These are phyloP conservation scores for Mortierella alpina DNA, from an alignment of 192 early-diverging fungal genomes.

Conservation along the genomic window DNA sequence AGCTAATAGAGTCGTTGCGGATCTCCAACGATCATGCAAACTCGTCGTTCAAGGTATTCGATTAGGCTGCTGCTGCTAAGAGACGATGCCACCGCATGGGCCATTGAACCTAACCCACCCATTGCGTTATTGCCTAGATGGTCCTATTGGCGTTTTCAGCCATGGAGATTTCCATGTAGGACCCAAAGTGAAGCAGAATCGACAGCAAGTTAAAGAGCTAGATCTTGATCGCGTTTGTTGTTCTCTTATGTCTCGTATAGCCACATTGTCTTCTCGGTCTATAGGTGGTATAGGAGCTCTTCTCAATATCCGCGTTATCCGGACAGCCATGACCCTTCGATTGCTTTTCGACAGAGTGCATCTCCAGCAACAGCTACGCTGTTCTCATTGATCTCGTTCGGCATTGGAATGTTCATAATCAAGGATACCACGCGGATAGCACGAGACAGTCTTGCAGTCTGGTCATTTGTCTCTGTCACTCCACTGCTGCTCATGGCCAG, in stretches of 20 bases:
- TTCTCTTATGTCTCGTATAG: constrained; percentile 7
- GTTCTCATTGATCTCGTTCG: constrained; percentile 37
- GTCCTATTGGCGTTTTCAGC: constrained; percentile 28
- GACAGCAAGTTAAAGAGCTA: not conserved
- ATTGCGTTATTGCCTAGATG: not conserved
- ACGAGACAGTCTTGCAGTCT: constrained; percentile 9
- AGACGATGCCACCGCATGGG: not conserved
- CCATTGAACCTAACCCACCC: too few species aligned
- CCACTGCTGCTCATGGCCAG: constrained; percentile 28
- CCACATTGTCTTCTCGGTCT: constrained; percentile 19
- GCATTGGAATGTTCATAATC: constrained; percentile 32
- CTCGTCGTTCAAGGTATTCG: constrained; percentile 29
- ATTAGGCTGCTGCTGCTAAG: not conserved
- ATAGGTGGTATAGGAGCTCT: constrained; percentile 6
- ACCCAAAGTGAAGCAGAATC: not conserved
- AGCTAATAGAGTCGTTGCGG: constrained; percentile 32
- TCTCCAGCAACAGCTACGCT: constrained; percentile 20
- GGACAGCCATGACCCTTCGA: constrained; percentile 1
- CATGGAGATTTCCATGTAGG: constrained; percentile 31
- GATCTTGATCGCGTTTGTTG: not conserved
- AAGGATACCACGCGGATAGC: constrained; percentile 18
- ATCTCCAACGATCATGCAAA: constrained; percentile 39
- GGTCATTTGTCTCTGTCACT: constrained; percentile 25
- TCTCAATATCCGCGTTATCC: not conserved
- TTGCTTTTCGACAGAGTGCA: constrained; percentile 14